A percentile compares a stretch with the other conserved stretches of the same genome.
Evolutionary conservation across 345 rosid genomes (phyloP).

Genomic region (Rhodamnia rubescens): DNA sequence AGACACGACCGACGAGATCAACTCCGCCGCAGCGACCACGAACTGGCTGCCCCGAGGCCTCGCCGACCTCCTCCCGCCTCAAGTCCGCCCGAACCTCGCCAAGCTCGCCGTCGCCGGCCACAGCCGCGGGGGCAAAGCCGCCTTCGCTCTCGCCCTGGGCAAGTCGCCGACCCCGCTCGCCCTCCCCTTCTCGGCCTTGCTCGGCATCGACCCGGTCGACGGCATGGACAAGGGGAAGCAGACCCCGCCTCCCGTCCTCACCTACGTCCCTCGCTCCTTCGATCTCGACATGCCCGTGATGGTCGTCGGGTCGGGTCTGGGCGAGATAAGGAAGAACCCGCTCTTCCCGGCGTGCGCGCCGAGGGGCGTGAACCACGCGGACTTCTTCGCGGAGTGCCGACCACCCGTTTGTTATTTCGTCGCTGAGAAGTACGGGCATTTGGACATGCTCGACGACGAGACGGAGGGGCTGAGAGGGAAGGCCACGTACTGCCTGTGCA

Average conservation of each 20-base stretch:
- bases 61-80: constrained; percentile 31
- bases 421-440: constrained; percentile 64
- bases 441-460: constrained; percentile 81
- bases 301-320: constrained; percentile 84
- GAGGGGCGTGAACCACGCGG: constrained; percentile 51
- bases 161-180: constrained; percentile 23
- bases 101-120: constrained; percentile 73
- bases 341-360: constrained; percentile 81
- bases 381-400: constrained; percentile 60
- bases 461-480: constrained; percentile 66
- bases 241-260: constrained; percentile 67
- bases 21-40: constrained; percentile 37
- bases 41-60: constrained; percentile 52
- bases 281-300: constrained; percentile 29
- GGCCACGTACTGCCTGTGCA: constrained; percentile 59
- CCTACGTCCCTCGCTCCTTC: constrained; percentile 55
- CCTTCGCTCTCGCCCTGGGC: constrained; percentile 52
- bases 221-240: constrained; percentile 62
- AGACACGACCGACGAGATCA: constrained; percentile 53
- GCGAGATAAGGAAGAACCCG: constrained; percentile 40
- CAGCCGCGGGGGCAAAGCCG: constrained; percentile 84
- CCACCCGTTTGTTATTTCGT: constrained; percentile 67
- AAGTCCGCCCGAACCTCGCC: constrained; percentile 40
- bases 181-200: constrained; percentile 42
- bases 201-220: constrained; percentile 84